Evolutionary conservation across 1,284 basidiomycete genomes (phyloP).

Genomic region (Volvariella volvacea): DNA sequence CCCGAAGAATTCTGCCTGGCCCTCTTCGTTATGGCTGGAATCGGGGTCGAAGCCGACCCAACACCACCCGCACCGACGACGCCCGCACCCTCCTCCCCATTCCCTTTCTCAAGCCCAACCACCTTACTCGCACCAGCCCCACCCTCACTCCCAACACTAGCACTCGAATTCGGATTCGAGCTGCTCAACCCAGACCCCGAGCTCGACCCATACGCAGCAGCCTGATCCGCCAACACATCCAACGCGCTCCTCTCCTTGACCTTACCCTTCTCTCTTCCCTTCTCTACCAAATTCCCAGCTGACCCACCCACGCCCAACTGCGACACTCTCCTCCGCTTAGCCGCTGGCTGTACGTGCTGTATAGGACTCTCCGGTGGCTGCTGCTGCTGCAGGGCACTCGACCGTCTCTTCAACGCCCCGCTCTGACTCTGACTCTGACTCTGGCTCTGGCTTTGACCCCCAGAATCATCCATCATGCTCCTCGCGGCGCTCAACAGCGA

Average conservation of each 20-base stretch:
- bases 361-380: conserved; percentile 27
- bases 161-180: too few relatives aligned
- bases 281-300: conserved; percentile 5
- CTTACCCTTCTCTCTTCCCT: conserved; percentile 3
- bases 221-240: conserved; percentile 68
- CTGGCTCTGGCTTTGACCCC: too few relatives aligned
- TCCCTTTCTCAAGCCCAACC: too few relatives aligned
- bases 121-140: too few relatives aligned
- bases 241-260: conserved; percentile 39
- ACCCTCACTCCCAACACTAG: too few relatives aligned
- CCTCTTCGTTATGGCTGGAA: too few relatives aligned
- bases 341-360: too few relatives aligned
- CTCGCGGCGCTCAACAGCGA: conserved; percentile 53
- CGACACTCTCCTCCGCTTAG: conserved; percentile 21
- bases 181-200: too few relatives aligned
- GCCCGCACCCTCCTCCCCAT: too few relatives aligned
- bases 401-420: not conserved
- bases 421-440: conserved; percentile 4
- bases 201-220: conserved; percentile 36
- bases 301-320: conserved; percentile 10
- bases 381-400: conserved; percentile 9
- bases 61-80: too few relatives aligned
- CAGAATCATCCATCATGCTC: conserved; percentile 46
- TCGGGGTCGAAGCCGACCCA: too few relatives aligned
- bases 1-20: too few relatives aligned